Percentiles rank a stretch among this genome's conserved stretches.
Evolutionary conservation across 2,329 filamentous ascomycete genomes (phyloP).

Genomic region (Colletotrichum gigasporum): DNA sequence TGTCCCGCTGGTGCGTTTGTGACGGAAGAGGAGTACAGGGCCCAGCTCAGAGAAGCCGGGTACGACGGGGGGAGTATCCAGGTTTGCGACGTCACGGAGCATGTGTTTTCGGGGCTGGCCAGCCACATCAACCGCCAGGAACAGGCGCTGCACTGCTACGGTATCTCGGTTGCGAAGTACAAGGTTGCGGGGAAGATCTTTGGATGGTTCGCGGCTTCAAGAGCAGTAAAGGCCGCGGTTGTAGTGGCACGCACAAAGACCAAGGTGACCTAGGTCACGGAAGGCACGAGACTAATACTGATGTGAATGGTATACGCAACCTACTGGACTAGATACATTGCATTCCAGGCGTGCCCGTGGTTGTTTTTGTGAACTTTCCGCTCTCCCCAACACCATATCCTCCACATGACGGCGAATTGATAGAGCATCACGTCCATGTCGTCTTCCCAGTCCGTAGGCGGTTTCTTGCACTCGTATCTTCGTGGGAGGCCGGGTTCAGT

Average conservation of each 20-base stretch:
- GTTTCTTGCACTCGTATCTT: too few relatives aligned
- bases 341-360: too few relatives aligned
- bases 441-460: too few relatives aligned
- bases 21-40: slow-evolving; percentile 54
- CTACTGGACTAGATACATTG: too few relatives aligned
- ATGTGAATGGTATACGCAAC: too few relatives aligned
- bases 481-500: too few relatives aligned
- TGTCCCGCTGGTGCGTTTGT: slow-evolving; percentile 60
- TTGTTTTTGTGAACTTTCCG: too few relatives aligned
- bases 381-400: too few relatives aligned
- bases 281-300: too few relatives aligned
- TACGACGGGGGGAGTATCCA: slow-evolving; percentile 52
- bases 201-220: slow-evolving; percentile 46
- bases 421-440: too few relatives aligned
- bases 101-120: slow-evolving; percentile 62
- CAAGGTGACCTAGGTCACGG: too few relatives aligned
- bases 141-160: slow-evolving; percentile 42
- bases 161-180: slow-evolving; percentile 46
- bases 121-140: slow-evolving; percentile 51
- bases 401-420: too few relatives aligned
- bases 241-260: slow-evolving; percentile 40
- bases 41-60: slow-evolving; percentile 55
- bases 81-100: slow-evolving; percentile 59
- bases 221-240: slow-evolving; percentile 45
- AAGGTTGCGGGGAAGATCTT: slow-evolving; percentile 49